Evolutionary conservation across 208 protist species (phyloP).

Genomic region (Phytomonas sp.): DNA sequence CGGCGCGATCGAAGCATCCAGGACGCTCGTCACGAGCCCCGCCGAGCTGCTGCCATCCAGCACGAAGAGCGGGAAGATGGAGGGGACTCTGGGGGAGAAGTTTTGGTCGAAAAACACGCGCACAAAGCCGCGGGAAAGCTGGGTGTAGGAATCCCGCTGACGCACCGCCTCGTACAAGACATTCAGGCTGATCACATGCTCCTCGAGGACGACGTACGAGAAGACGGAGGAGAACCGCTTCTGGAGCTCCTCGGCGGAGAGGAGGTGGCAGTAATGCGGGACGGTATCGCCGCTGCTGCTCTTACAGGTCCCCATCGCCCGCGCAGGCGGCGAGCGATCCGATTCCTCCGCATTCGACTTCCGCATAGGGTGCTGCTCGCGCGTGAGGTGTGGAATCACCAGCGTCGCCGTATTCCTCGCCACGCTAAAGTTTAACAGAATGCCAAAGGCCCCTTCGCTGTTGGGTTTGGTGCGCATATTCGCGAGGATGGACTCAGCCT

Average conservation of each 20-base stretch:
- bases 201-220: slow-evolving; percentile 46
- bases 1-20: slow-evolving; percentile 72
- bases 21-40: slow-evolving; percentile 53
- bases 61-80: slow-evolving; percentile 78
- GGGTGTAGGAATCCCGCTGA: slow-evolving; percentile 57
- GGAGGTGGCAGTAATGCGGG: neutral
- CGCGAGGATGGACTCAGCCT: slow-evolving; percentile 25
- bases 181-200: slow-evolving; percentile 71
- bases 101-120: slow-evolving; percentile 61
- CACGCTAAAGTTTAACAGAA: slow-evolving; percentile 69
- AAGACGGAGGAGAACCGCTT: slow-evolving; percentile 23
- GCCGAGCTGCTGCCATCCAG: slow-evolving; percentile 74
- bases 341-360: neutral
- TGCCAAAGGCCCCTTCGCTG: slow-evolving; percentile 56
- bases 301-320: neutral
- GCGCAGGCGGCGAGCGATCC: neutral
- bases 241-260: neutral
- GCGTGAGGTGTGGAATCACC: slow-evolving; percentile 45
- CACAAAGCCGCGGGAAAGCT: slow-evolving; percentile 77
- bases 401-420: slow-evolving; percentile 57
- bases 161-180: slow-evolving; percentile 65
- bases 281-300: neutral
- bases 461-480: slow-evolving; percentile 32
- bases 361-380: slow-evolving; percentile 20
- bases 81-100: slow-evolving; percentile 40